Conservation (phyloP, 306 rosid species). For the Arachis stenosperma region DNA sequence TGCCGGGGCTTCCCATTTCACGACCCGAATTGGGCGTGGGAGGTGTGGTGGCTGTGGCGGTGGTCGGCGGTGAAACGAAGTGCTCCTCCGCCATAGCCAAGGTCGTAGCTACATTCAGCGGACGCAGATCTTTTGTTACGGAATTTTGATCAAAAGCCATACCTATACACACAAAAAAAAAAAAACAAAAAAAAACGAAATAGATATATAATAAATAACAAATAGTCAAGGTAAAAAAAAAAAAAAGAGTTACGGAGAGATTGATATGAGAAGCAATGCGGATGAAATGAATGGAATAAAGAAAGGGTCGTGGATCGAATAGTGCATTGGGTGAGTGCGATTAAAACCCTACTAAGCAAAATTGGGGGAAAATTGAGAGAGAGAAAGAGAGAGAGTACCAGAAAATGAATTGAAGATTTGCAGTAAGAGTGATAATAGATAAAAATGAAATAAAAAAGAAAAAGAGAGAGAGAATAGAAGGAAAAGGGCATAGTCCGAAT, state of each 20-base stretch:
- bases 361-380: constrained; percentile 26
- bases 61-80: constrained; percentile 48
- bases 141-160: constrained; percentile 89
- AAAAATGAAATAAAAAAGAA: neutral
- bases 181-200: neutral
- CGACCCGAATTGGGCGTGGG: constrained; percentile 43
- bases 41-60: constrained; percentile 4
- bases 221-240: neutral
- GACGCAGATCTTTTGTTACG: constrained; percentile 58
- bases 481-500: neutral
- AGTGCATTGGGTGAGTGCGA: constrained; percentile 11
- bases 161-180: neutral
- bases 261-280: constrained; percentile 23
- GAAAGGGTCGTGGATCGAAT: constrained; percentile 2
- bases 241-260: neutral
- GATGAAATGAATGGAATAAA: neutral
- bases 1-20: constrained; percentile 45
- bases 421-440: constrained; percentile 24
- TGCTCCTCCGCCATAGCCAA: constrained; percentile 65
- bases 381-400: constrained; percentile 26
- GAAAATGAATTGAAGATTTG: constrained; percentile 33
- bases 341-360: constrained; percentile 50
- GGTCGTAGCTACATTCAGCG: constrained; percentile 59
- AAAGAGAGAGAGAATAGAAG: neutral
- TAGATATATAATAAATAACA: too few species aligned